A percentile compares a stretch with the other conserved stretches of the same genome.
Evolutionary conservation across 768 basidiomycete genomes (phyloP).

Genomic region (Mrakia gelida): DNA sequence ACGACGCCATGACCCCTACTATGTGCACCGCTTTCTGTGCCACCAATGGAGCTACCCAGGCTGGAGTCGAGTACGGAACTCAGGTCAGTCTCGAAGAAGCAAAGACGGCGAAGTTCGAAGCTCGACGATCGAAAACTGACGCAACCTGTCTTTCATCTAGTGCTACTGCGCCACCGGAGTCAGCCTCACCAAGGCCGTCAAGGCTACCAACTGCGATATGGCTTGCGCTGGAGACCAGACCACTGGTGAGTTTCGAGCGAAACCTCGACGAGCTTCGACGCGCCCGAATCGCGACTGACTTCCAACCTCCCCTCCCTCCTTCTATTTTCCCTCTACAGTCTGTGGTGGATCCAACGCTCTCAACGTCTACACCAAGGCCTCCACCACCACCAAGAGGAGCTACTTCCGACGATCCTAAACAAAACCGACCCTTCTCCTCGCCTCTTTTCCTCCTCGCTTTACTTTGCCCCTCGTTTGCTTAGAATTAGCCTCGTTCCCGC

Average conservation of each 20-base stretch:
- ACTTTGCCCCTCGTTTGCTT: too few relatives aligned
- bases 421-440: too few relatives aligned
- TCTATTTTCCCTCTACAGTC: not conserved
- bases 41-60: slow-evolving; percentile 40
- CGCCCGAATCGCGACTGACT: too few relatives aligned
- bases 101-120: too few relatives aligned
- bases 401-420: too few relatives aligned
- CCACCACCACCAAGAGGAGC: too few relatives aligned
- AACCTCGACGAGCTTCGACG: too few relatives aligned
- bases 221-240: not conserved
- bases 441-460: too few relatives aligned
- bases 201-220: slow-evolving; percentile 19
- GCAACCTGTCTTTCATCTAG: not conserved
- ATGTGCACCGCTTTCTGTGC: slow-evolving; percentile 43
- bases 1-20: slow-evolving; percentile 42
- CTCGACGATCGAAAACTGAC: not conserved
- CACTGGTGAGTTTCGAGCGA: not conserved
- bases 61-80: slow-evolving; percentile 43
- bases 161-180: slow-evolving; percentile 19
- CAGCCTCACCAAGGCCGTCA: slow-evolving; percentile 8
- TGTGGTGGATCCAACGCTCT: not conserved
- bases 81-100: not conserved
- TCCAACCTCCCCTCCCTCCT: too few relatives aligned
- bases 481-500: too few relatives aligned
- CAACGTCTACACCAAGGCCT: too few relatives aligned